phyloP scores from a whole-genome alignment of 306 rosid genomes.

The Fragaria vesca region DNA sequence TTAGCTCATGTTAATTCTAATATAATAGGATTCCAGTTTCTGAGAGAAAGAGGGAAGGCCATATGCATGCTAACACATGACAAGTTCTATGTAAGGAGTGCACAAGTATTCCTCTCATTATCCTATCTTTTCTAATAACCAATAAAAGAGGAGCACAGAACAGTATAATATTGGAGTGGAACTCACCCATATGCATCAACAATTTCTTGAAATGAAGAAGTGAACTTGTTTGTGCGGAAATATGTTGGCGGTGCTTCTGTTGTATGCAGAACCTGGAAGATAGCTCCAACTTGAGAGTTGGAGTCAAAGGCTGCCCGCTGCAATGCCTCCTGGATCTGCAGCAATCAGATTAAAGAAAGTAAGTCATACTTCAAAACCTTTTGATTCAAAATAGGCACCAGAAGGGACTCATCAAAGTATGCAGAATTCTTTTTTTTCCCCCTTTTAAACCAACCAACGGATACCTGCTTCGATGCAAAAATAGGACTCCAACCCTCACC shows the following conservation, averaged over 20 bases:
- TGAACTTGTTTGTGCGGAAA: slow-evolving; percentile 58
- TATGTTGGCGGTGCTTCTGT: slow-evolving; percentile 53
- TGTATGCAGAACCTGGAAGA: slow-evolving; percentile 55
- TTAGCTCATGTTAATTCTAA: not conserved
- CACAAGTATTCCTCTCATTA: not conserved
- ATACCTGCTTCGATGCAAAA: slow-evolving; percentile 83
- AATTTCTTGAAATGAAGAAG: slow-evolving; percentile 61
- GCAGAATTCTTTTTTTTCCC: not conserved
- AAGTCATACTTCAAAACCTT: slow-evolving; percentile 1
- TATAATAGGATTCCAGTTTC: not conserved
- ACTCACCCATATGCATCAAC: slow-evolving; percentile 66
- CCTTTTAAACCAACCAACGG: slow-evolving; percentile 10
- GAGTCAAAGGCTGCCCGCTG: slow-evolving; percentile 51
- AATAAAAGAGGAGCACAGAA: not conserved
- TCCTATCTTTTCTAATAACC: not conserved
- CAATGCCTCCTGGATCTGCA: slow-evolving; percentile 60
- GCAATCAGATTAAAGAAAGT: not conserved
- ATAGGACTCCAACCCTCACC: slow-evolving; percentile 98
- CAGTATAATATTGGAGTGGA: not conserved
- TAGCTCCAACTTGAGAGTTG: slow-evolving; percentile 60
- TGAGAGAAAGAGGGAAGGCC: not conserved
- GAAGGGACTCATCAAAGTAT: not conserved
- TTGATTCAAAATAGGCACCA: not conserved
- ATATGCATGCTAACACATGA: not conserved
- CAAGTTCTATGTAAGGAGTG: not conserved